Evolutionary conservation across 2,329 filamentous ascomycete species (phyloP).

Genomic region (Colletotrichum ledebouriae): DNA sequence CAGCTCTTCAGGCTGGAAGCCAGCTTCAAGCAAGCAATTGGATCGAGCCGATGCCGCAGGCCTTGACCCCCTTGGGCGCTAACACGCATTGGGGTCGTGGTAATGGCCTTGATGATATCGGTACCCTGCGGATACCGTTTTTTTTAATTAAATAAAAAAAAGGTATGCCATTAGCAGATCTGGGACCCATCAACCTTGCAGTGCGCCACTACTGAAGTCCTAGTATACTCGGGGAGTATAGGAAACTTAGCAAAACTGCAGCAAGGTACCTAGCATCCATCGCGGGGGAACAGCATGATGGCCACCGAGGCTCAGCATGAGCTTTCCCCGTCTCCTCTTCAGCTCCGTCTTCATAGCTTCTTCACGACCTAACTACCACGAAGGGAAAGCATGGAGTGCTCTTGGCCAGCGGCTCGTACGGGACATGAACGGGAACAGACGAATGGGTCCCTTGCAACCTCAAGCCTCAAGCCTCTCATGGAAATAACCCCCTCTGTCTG

Average conservation of each 20-base stretch:
- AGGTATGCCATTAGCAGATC: too few relatives aligned
- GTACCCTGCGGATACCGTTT: slow-evolving; percentile 10
- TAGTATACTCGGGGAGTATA: neutral
- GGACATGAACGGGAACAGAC: slow-evolving; percentile 20
- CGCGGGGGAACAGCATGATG: neutral
- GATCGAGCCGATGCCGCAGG: slow-evolving; percentile 30
- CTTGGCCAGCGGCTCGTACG: neutral
- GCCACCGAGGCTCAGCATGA: neutral
- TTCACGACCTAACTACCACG: too few relatives aligned
- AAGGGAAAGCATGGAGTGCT: too few relatives aligned
- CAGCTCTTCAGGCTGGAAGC: slow-evolving; percentile 5
- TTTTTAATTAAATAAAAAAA: too few relatives aligned
- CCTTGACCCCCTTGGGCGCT: slow-evolving; percentile 35
- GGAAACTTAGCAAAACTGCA: neutral
- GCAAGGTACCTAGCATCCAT: neutral
- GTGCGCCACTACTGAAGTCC: too few relatives aligned
- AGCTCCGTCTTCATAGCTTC: too few relatives aligned
- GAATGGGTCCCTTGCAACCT: slow-evolving; percentile 12
- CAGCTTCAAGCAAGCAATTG: slow-evolving; percentile 37
- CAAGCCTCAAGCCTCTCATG: neutral
- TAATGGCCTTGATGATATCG: slow-evolving; percentile 19
- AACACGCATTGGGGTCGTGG: slow-evolving; percentile 31
- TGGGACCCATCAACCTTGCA: neutral
- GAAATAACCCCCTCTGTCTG: neutral
- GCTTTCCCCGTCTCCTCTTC: neutral